Base-by-base conservation (phyloP, 805 yeast species). In the Starmerella cellae region DNA sequence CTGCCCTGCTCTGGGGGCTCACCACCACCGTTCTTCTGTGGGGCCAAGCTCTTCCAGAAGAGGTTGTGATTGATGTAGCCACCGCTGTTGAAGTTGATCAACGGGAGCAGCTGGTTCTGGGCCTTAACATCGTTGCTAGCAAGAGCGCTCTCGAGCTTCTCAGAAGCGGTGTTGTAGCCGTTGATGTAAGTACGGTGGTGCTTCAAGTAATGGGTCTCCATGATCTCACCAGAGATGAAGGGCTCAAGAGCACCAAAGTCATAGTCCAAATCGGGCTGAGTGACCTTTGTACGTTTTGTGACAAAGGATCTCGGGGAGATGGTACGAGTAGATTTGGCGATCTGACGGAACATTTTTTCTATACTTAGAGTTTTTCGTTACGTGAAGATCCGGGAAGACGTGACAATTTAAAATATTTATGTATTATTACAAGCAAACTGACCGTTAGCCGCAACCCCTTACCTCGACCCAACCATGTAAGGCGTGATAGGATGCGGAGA, bases 161-260 rank as follows among this genome's bases (percentile, higher is more conserved):
- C 93, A 52, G 73, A 61, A 20, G 91, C 84, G 21, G 76, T 63
- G 67, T 84, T 85, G 68, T 74, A 82, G 37, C 91, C 87, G 59
- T 72, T 80, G 53, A 83, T 94, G 58, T 84, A 84, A 27, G 95
- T 82, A 65, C 82, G 91, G 62, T 84, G 95, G 65, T 84, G 95
- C 70, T 85, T 85, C 52, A 77, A 71, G 73, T 84, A 81, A 67
- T 84, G 95, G 41, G 59, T 52, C 62, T 81, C 91, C 64, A 82
- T 85, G 66, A 84, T 84, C 60, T 82, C 75, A 35, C 85, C 93
- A 32, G 91, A 75, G 54, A 84, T 82, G 65, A 64, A 72, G 44
- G 95, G 95, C 68, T 84, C 95, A 42, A 84, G 68, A 20, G 83
- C 94, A 52, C 75, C 81, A 54, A 75, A 85, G 58, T 79, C 94